These are phyloP conservation scores for Basipetospora chlamydospora DNA, from an alignment of 2,329 filamentous ascomycete species.

Conservation along the genomic window DNA sequence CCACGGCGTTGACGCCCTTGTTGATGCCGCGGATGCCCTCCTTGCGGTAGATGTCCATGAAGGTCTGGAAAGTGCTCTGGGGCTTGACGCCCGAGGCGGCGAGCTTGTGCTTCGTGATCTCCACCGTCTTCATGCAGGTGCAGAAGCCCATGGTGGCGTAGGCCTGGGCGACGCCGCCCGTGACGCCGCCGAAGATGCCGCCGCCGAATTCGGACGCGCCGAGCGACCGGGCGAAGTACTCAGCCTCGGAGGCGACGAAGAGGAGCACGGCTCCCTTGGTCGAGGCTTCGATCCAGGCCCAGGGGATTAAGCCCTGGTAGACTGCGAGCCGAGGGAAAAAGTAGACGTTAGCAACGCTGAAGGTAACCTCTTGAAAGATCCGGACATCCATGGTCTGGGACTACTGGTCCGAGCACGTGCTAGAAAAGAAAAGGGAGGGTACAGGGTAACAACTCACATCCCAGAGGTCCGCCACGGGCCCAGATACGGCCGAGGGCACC, in stretches of 20 bases:
- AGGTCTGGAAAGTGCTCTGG: slow-evolving; percentile 83
- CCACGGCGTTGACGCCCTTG: slow-evolving; percentile 95
- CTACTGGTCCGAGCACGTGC: no score
- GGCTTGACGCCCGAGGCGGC: slow-evolving; percentile 70
- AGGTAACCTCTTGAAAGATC: no score
- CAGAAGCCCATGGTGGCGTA: slow-evolving; percentile 99
- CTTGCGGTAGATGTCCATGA: slow-evolving; percentile 90
- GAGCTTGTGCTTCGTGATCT: slow-evolving; percentile 97
- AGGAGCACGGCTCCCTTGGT: slow-evolving; percentile 98
- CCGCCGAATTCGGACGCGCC: slow-evolving; percentile 78
- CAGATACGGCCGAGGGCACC: slow-evolving; percentile 77
- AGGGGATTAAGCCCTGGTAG: slow-evolving; percentile 98
- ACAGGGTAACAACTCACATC: slow-evolving; percentile 54
- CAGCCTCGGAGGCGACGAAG: slow-evolving; percentile 96
- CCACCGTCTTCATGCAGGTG: slow-evolving; percentile 99
- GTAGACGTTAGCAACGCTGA: slow-evolving; percentile 15
- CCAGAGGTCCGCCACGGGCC: slow-evolving; percentile 81
- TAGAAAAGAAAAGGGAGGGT: slow-evolving; percentile 2
- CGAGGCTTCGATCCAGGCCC: slow-evolving; percentile 99
- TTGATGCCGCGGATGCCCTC: slow-evolving; percentile 96
- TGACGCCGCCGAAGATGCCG: slow-evolving; percentile 83
- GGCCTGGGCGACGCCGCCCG: slow-evolving; percentile 88
- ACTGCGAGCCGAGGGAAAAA: slow-evolving; percentile 37
- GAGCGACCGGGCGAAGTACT: slow-evolving; percentile 75
- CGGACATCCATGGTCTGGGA: no score